phyloP scores from a whole-genome alignment of 805 yeast species.

The Lipomyces lipofer region DNA sequence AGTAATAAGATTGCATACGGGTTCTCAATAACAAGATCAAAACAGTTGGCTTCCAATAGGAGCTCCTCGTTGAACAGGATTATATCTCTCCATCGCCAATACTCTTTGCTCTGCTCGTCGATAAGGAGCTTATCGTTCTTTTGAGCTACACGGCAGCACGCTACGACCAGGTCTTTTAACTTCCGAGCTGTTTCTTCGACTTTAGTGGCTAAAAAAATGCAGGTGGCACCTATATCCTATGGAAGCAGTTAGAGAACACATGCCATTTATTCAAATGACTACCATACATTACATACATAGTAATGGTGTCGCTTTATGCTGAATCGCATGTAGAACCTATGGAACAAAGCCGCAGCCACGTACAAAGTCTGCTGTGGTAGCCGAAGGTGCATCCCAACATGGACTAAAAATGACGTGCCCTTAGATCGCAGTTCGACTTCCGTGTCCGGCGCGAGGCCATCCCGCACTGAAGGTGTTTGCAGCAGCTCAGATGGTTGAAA shows the following conservation, averaged over 20 bases:
- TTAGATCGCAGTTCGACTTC: constrained; percentile 50
- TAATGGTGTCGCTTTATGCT: constrained; percentile 48
- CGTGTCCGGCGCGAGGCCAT: constrained; percentile 41
- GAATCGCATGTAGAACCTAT: constrained; percentile 53
- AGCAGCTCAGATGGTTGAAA: constrained; percentile 24
- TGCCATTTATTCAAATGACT: no score
- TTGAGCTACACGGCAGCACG: constrained; percentile 51
- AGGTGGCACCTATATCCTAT: constrained; percentile 50
- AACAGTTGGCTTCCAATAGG: constrained; percentile 49
- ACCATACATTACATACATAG: constrained; percentile 36
- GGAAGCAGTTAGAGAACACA: background rate
- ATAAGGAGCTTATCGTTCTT: constrained; percentile 44
- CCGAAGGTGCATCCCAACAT: constrained; percentile 47
- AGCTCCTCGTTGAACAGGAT: constrained; percentile 50
- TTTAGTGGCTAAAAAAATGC: constrained; percentile 54
- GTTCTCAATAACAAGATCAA: constrained; percentile 43
- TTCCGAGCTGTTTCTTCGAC: constrained; percentile 54
- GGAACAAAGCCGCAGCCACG: constrained; percentile 51
- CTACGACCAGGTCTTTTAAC: constrained; percentile 51
- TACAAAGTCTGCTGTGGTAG: constrained; percentile 51
- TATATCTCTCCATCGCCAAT: constrained; percentile 53
- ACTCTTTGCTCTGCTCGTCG: constrained; percentile 50
- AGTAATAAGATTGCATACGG: constrained; percentile 36
- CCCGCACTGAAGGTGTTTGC: constrained; percentile 42
- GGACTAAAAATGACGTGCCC: constrained; percentile 50